phyloP scores from a whole-genome alignment of 352 stramenopile genomes.

The Globisporangium paroecandrum region DNA sequence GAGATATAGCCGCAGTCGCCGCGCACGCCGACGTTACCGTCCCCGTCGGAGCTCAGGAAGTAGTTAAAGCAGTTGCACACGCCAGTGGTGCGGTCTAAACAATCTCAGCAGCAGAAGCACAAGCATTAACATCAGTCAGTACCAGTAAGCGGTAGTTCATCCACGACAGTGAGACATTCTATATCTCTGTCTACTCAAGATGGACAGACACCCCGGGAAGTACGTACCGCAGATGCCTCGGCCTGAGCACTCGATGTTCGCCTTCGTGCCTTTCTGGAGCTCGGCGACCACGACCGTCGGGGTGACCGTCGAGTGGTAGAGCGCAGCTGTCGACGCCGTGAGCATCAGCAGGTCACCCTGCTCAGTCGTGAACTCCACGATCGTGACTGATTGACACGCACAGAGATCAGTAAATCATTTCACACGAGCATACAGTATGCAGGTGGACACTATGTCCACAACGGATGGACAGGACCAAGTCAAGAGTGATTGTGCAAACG shows the following conservation, averaged over 20 bases:
- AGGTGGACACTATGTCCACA: background rate
- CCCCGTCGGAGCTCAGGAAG: conserved; percentile 73
- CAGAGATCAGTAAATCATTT: background rate
- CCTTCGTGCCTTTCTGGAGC: conserved; percentile 60
- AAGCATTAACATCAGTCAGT: background rate
- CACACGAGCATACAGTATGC: background rate
- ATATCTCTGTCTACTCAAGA: background rate
- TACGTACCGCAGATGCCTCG: conserved; percentile 68
- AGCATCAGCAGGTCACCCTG: conserved; percentile 57
- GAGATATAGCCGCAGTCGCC: conserved; percentile 91
- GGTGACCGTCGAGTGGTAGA: conserved; percentile 36
- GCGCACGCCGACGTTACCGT: conserved; percentile 66
- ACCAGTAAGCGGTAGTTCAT: background rate
- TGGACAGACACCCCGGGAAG: background rate
- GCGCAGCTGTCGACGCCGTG: conserved; percentile 28
- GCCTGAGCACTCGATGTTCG: conserved; percentile 71
- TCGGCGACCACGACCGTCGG: conserved; percentile 30
- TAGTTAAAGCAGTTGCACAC: conserved; percentile 71
- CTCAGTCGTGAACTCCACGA: conserved; percentile 64
- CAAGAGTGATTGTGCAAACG: conserved; percentile 10
- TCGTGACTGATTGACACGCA: conserved; percentile 31
- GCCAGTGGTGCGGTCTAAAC: conserved; percentile 53
- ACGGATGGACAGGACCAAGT: background rate
- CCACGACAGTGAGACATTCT: background rate
- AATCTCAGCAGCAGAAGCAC: conserved; percentile 1